These are phyloP conservation scores for Aureobasidium sp. DNA, from an alignment of 2,329 filamentous ascomycete species.

Conservation along the genomic window DNA sequence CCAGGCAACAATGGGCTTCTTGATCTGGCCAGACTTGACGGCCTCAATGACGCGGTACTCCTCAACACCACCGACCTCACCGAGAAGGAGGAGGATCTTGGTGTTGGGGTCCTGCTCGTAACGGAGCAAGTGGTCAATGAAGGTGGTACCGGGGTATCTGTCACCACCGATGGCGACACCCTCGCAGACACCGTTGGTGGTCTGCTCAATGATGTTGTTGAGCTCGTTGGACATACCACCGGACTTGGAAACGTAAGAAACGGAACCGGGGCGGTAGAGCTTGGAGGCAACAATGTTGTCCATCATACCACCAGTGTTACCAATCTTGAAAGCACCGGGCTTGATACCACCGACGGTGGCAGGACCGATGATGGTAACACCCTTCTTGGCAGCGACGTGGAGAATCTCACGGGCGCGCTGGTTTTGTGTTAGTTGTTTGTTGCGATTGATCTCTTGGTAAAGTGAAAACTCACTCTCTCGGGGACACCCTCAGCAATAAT, in stretches of 20 bases:
- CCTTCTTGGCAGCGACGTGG: slow-evolving; percentile 95
- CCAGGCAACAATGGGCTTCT: slow-evolving; percentile 98
- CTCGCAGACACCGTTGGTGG: slow-evolving; percentile 96
- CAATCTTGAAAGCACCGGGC: slow-evolving; percentile 98
- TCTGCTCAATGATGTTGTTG: slow-evolving; percentile 98
- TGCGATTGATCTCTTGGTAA: neutral
- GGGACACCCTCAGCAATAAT: slow-evolving; percentile 99
- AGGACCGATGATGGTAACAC: slow-evolving; percentile 96
- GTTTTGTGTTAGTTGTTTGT: slow-evolving; percentile 7
- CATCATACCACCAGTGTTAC: slow-evolving; percentile 99
- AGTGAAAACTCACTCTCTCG: slow-evolving; percentile 66
- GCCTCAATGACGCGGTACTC: slow-evolving; percentile 99
- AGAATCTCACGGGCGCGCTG: slow-evolving; percentile 96
- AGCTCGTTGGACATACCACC: slow-evolving; percentile 99
- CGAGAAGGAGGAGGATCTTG: slow-evolving; percentile 93
- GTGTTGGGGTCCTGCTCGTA: slow-evolving; percentile 95
- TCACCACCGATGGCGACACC: slow-evolving; percentile 99
- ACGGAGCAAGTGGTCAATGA: slow-evolving; percentile 95
- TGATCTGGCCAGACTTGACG: slow-evolving; percentile 88
- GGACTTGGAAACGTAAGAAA: slow-evolving; percentile 99
- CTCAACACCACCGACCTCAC: slow-evolving; percentile 98
- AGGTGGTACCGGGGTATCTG: slow-evolving; percentile 96
- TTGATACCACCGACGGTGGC: slow-evolving; percentile 99
- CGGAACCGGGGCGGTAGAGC: slow-evolving; percentile 98
- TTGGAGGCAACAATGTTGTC: slow-evolving; percentile 99